Conservation (phyloP, 306 rosid genomes). For the Nissolia schottii region DNA sequence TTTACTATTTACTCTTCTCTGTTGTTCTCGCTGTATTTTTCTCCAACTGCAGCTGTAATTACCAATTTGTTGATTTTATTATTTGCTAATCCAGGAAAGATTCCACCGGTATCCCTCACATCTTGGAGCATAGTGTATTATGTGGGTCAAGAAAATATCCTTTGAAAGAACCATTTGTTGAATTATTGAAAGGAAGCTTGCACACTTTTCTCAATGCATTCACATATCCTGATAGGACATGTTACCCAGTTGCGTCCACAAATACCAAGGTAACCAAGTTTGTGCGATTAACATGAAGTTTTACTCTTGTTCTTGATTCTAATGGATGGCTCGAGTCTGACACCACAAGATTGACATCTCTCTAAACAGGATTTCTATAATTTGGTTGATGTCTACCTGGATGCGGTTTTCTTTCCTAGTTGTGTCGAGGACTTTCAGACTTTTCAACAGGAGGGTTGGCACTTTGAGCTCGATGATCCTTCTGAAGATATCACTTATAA, state of each 20-base stretch:
- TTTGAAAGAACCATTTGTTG: constrained; percentile 92
- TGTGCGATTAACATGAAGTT: not conserved
- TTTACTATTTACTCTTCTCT: not conserved
- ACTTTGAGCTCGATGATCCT: constrained; percentile 90
- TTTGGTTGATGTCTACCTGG: constrained; percentile 91
- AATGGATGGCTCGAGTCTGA: not conserved
- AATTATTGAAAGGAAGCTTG: constrained; percentile 85
- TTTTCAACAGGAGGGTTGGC: constrained; percentile 99
- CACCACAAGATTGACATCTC: constrained; percentile 11
- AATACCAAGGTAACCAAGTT: constrained; percentile 58
- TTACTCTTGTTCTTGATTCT: not conserved
- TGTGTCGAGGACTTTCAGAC: constrained; percentile 82
- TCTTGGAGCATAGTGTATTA: constrained; percentile 90
- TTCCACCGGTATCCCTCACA: constrained; percentile 98
- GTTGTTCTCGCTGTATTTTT: too few relatives aligned
- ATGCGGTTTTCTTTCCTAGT: constrained; percentile 94
- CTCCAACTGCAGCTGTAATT: not conserved
- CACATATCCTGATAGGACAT: constrained; percentile 97
- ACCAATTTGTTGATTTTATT: not conserved
- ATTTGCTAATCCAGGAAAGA: constrained; percentile 55
- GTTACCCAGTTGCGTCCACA: constrained; percentile 97
- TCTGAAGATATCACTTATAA: constrained; percentile 83
- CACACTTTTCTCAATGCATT: constrained; percentile 91
- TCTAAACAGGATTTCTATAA: constrained; percentile 83
- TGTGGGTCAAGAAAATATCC: constrained; percentile 98